These are phyloP conservation scores for Massarina eburnea DNA, from an alignment of 2,329 filamentous ascomycete genomes.

Conservation along the genomic window DNA sequence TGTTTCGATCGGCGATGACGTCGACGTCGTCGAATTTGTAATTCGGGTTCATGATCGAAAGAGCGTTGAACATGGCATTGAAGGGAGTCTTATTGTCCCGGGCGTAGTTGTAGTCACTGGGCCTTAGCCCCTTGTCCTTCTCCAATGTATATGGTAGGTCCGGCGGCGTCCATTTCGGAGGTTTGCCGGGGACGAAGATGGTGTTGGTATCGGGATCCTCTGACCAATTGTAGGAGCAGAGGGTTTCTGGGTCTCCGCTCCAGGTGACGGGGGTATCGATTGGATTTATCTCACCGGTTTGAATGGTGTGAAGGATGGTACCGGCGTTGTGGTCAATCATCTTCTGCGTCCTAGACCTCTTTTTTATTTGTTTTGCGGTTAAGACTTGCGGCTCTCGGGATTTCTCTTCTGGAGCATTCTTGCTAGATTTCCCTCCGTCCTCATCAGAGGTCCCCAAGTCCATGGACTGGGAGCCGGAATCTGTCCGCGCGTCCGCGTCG, in stretches of 20 bases:
- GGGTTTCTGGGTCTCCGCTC: slow-evolving; percentile 2
- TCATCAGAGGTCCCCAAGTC: too few relatives aligned
- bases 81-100: slow-evolving; percentile 27
- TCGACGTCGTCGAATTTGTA: slow-evolving; percentile 25
- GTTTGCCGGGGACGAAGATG: slow-evolving; percentile 32
- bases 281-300: neutral
- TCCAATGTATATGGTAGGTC: slow-evolving; percentile 20
- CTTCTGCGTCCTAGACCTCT: neutral
- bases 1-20: slow-evolving; percentile 33
- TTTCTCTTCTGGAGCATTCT: neutral
- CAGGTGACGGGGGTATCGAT: neutral
- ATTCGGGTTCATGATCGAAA: slow-evolving; percentile 24
- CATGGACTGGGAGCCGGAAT: too few relatives aligned
- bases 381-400: neutral
- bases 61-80: slow-evolving; percentile 27
- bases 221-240: slow-evolving; percentile 35
- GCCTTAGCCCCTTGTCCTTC: slow-evolving; percentile 23
- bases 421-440: too few relatives aligned
- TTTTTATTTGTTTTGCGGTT: neutral
- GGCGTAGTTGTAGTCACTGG: slow-evolving; percentile 30
- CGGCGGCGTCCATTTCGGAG: slow-evolving; percentile 24
- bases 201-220: slow-evolving; percentile 23
- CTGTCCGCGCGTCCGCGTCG: too few relatives aligned
- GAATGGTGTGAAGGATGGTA: neutral
- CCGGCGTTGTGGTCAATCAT: neutral